Percentiles rank a stretch among this genome's conserved stretches.
Evolutionary conservation across 2,329 filamentous ascomycete genomes (phyloP).

Genomic region (Xylariaceae sp.): DNA sequence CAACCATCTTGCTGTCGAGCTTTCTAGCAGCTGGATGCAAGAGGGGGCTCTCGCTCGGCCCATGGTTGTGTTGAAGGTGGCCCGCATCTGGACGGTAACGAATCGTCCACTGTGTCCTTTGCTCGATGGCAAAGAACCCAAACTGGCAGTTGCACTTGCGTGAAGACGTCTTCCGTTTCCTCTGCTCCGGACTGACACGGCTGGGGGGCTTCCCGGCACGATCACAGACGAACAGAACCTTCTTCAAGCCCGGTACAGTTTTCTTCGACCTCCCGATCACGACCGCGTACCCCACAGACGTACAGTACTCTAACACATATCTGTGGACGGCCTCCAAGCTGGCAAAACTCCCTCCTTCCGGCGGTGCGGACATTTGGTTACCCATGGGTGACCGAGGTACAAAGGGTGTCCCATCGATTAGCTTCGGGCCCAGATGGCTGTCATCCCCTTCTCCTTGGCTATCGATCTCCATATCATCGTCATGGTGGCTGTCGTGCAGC

Average conservation of each 20-base stretch:
- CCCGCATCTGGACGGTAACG: constrained; percentile 52
- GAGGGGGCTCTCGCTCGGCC: constrained; percentile 59
- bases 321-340: constrained; percentile 59
- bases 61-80: constrained; percentile 57
- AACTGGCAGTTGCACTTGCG: constrained; percentile 62
- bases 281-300: constrained; percentile 59
- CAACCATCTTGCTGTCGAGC: constrained; percentile 60
- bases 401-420: constrained; percentile 42
- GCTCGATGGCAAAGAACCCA: constrained; percentile 63
- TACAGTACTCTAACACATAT: constrained; percentile 56
- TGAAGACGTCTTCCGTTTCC: constrained; percentile 60
- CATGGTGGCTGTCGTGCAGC: constrained; percentile 32
- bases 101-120: constrained; percentile 59
- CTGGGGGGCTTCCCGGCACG: constrained; percentile 55
- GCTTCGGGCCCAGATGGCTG: constrained; percentile 38
- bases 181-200: constrained; percentile 54
- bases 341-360: constrained; percentile 56
- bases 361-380: constrained; percentile 53
- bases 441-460: constrained; percentile 39
- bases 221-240: constrained; percentile 61
- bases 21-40: constrained; percentile 59
- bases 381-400: constrained; percentile 49
- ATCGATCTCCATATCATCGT: constrained; percentile 47
- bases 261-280: constrained; percentile 63
- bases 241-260: constrained; percentile 58